Evolutionary conservation across 768 basidiomycete genomes (phyloP), one percentile per base, ranked within the genome.

Genomic region (Suillus plorans): DNA sequence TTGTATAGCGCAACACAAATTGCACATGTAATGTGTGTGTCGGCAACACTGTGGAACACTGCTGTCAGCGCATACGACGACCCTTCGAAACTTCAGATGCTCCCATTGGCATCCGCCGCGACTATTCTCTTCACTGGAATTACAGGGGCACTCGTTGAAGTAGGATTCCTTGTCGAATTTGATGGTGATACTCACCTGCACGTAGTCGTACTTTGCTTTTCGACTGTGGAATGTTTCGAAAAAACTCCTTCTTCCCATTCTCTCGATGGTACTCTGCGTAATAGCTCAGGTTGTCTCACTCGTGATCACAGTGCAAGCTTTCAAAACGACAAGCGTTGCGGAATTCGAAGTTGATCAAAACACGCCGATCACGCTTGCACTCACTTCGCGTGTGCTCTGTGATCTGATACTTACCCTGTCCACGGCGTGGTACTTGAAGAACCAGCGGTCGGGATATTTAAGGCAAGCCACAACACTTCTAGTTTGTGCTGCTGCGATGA

Each of bases 181-280:
- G 13, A 57, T 57, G 14, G n/a, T 7, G n/a, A 37, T 9, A 37
- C 55, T 57, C n/a, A 57, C 34, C 36, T 14, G 36, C n/a, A 22
- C 53, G 13, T 52, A 60, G 59, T 20, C 14, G 9, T 60, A 20
- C 42, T 61, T 49, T 42, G 20, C 47, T 10, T 61, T 47, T 50
- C 60, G 60, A 47, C 44, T 61, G n/a, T 47, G 50, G 45, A 50
- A 45, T 16, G 28, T 61, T n/a, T 61, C 60, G 14, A 47, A 36
- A 45, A 47, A 20, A 7, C 12, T 50, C 7, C 16, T 45, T 36
- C 25, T 61, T 10, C 61, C 61, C 31, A 8, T 37, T 61, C 31
- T 61, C 61, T 49, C 45, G 8, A 25, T 50, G 31, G 61, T 45
- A 18, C 61, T 61, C 18, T 45, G 45, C 20, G 0, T 36, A 34